A percentile compares a stretch with the other conserved stretches of the same genome.
These are phyloP conservation scores for Chrysanthemum seticuspe DNA, from an alignment of 129 eudicot genomes.

Conservation along the genomic window DNA sequence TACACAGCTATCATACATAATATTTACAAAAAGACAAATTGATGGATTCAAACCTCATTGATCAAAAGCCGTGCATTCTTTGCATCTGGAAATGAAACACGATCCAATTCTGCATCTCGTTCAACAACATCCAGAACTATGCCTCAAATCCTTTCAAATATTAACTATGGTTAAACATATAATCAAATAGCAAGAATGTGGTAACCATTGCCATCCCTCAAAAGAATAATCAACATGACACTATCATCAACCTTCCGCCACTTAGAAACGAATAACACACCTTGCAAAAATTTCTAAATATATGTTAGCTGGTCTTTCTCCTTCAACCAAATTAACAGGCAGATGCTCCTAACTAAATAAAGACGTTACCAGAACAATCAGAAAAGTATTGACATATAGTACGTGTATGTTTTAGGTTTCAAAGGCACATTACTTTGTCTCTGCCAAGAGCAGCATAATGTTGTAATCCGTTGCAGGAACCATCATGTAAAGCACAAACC, in stretches of 20 bases:
- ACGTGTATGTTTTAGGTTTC: background rate
- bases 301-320: constrained; percentile 92
- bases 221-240: constrained; percentile 4
- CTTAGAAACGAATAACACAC: constrained; percentile 37
- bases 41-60: constrained; percentile 52
- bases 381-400: background rate
- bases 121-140: constrained; percentile 78
- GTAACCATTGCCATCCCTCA: too few species aligned
- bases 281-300: constrained; percentile 92
- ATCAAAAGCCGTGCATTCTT: constrained; percentile 58
- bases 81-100: constrained; percentile 63
- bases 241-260: constrained; percentile 7
- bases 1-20: background rate
- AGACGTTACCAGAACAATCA: constrained; percentile 4
- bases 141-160: constrained; percentile 17
- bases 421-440: constrained; percentile 62
- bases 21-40: background rate
- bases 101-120: constrained; percentile 77
- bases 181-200: background rate
- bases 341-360: constrained; percentile 76
- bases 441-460: constrained; percentile 99
- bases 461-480: constrained; percentile 96
- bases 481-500: constrained; percentile 57
- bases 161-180: background rate
- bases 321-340: constrained; percentile 89